Conservation (phyloP, 2,329 filamentous ascomycete genomes). For the Xylariales sp. region DNA sequence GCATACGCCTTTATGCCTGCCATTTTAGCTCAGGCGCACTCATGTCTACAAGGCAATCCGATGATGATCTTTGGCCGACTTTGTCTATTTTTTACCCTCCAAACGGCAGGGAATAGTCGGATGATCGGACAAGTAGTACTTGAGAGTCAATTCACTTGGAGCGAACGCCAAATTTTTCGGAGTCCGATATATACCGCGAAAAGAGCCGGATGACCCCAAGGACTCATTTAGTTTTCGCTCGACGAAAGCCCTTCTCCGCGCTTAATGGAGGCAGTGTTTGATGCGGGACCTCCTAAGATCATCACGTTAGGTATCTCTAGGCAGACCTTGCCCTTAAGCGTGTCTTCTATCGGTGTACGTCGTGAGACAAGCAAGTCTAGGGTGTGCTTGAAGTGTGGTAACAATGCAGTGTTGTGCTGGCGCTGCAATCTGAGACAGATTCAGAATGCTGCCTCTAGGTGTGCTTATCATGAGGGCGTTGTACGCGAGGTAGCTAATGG, state of each 20-base stretch:
- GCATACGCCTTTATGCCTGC: constrained; percentile 26
- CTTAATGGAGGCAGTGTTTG: constrained; percentile 21
- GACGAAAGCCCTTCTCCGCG: constrained; percentile 27
- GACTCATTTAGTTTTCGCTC: constrained; percentile 32
- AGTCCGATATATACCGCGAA: constrained; percentile 28
- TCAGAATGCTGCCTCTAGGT: neutral
- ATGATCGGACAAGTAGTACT: constrained; percentile 21
- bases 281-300: constrained; percentile 12
- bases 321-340: constrained; percentile 8
- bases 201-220: constrained; percentile 22
- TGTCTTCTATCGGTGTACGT: neutral
- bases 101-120: constrained; percentile 25
- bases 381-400: constrained; percentile 6
- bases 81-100: constrained; percentile 3
- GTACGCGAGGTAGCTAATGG: constrained; percentile 7
- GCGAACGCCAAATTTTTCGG: constrained; percentile 27
- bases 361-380: constrained; percentile 8
- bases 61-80: constrained; percentile 28
- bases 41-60: constrained; percentile 34
- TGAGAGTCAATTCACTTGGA: constrained; percentile 16
- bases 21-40: constrained; percentile 39
- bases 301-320: constrained; percentile 8
- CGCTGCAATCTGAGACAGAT: constrained; percentile 1
- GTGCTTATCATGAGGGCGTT: constrained; percentile 3
- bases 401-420: constrained; percentile 22